Conservation (phyloP, 2,329 filamentous ascomycete species). For the Neonectria ditissima region DNA sequence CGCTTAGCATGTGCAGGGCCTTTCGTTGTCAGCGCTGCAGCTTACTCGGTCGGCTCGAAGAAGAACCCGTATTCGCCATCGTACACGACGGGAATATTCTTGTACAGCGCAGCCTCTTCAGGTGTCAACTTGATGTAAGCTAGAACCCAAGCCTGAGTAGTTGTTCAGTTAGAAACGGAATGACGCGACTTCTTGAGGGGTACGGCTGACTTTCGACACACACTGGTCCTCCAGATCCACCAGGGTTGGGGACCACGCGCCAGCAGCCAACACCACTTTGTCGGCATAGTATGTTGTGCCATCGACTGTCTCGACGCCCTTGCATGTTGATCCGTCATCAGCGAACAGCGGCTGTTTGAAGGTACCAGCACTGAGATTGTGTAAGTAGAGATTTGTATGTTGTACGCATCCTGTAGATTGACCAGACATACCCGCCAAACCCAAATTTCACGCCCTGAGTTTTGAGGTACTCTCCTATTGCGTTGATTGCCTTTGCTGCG, state of each 20-base stretch:
- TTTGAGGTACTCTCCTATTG: conserved; percentile 14
- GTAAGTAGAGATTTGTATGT: background rate
- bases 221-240: conserved; percentile 17
- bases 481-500: conserved; percentile 20
- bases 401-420: background rate
- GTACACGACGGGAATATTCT: conserved; percentile 15
- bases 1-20: background rate
- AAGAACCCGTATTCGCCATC: conserved; percentile 25
- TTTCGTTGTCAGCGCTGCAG: background rate
- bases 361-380: background rate
- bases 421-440: conserved; percentile 12
- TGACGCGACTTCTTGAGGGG: background rate
- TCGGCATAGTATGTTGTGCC: conserved; percentile 17
- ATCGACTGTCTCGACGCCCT: conserved; percentile 12
- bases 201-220: conserved; percentile 24
- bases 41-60: conserved; percentile 24
- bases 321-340: conserved; percentile 14
- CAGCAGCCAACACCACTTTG: conserved; percentile 17
- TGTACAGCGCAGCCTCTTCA: conserved; percentile 11
- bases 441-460: conserved; percentile 20
- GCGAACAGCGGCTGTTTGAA: conserved; percentile 11
- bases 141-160: conserved; percentile 10
- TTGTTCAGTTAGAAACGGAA: background rate
- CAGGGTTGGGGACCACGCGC: conserved; percentile 12
- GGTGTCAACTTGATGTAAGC: conserved; percentile 21